Base-by-base conservation (phyloP, 768 basidiomycete species). In the Trametes gibbosa region DNA sequence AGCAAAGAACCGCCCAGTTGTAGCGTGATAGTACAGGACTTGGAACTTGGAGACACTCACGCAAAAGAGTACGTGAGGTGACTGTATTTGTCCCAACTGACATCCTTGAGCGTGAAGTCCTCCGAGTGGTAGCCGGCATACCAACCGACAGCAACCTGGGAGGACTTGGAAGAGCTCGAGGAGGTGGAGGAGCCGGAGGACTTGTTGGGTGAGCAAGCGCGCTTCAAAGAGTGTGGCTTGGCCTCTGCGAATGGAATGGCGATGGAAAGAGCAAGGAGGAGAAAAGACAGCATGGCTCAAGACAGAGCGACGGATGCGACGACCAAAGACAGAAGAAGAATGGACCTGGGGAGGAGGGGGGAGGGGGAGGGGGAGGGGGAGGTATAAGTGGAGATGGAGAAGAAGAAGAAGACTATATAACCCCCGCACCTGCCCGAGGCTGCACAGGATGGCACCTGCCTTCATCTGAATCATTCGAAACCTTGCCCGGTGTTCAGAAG, bases 51-150 rank as follows among this genome's bases (percentile, higher is more conserved):
- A n/a, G n/a, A n/a, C n/a, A 81, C 81, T 74, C 64, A 86, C 85
- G 79, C 85, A 62, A 87, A 86, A 42, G 84, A 79, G 70, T 84
- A 87, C 27, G 76, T 79, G 71, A 86, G 65, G 46, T 81, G 70
- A 45, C 74, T 81, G 64, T 84, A 85, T 65, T 83, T 83, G 29
- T 69, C 58, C 84, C 84, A 86, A 23, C 79, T 76, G 56, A 86
- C 74, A 13, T 73, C 68, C 40, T 65, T 65, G 3, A 81, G 75
- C 13, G 82, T 68, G 62, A 78, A 73, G 49, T 74, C 63, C 24
- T 62, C 53, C 6, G 71, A 72, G 53, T 79, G 73, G 81, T 82
- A 85, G n/a, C 76, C 77, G 17, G 84, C 75, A 63, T 79, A 84
- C 83, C 83, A 86, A 1, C 79, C 78, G 32, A 81, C 72, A 3